Evolutionary conservation across 2,329 filamentous ascomycete species (phyloP), one percentile per base, ranked within the genome.

Genomic region (Colletotrichum lindemuthianum): DNA sequence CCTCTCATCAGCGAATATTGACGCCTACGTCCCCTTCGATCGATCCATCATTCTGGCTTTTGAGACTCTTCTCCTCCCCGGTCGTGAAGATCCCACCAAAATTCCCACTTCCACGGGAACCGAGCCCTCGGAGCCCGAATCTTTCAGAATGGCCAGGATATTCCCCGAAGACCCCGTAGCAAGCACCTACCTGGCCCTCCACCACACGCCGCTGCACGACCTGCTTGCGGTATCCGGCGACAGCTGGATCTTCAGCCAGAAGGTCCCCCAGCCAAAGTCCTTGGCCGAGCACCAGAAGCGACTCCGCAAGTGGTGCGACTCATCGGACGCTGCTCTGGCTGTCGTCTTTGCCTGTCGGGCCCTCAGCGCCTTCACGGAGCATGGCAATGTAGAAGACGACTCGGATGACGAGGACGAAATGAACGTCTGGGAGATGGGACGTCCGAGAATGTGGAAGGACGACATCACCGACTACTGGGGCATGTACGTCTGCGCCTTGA

Each of bases 141-240:
- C 70, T 32, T 65, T 73, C 36, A 68, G 65, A 40, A 73, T 84
- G 58, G 70, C 71, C 39, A 71, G 60, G 59, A 71, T 85, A 15
- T 88, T 87, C 70, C 72, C 79, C 1, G 70, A 68, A 53, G 82
- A 78, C 11, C 76, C 80, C 12, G 73, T 81, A 15, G 83, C 81
- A 51, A 82, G 84, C 70, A 82, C 84, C 0, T 88, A 87, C 70
- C 75, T 88, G 15, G 85, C 86, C 1, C 75, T 89, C 1, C 79
- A 87, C 67, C 78, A 86, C 70, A 87, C 86, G 0, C 86, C 86
- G n/a, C 79, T 89, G 5, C 81, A 83, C 66, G 81, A 82, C 67
- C 79, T 88, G 1, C 78, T 89, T 15, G 84, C 85, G 10, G 84
- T 88, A 8, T 83, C 83, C 34, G 86, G 86, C 51, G 82, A 88